Evolutionary conservation across 1,139 yeast species (phyloP).

Genomic region (Kodamaea sp.): DNA sequence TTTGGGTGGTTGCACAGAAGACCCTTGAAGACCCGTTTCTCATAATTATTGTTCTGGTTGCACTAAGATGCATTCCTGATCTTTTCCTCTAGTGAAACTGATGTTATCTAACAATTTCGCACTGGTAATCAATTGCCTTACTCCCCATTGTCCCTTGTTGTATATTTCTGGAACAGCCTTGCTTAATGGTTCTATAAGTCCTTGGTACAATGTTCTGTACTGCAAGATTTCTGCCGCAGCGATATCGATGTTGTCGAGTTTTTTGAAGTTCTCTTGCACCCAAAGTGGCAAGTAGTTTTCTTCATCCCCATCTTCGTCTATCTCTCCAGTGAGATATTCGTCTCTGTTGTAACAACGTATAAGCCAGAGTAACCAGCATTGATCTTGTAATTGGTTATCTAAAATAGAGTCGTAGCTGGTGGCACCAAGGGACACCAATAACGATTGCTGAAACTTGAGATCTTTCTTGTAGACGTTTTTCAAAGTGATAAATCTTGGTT

Average conservation of each 20-base stretch:
- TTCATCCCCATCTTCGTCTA: conserved; percentile 23
- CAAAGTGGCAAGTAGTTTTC: conserved; percentile 52
- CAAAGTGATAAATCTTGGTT: conserved; percentile 47
- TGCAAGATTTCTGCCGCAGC: conserved; percentile 54
- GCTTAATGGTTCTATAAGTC: conserved; percentile 54
- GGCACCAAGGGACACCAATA: conserved; percentile 59
- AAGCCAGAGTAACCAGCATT: conserved; percentile 62
- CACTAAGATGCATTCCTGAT: conserved; percentile 61
- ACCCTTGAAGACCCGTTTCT: too few species aligned
- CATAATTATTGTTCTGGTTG: conserved; percentile 18
- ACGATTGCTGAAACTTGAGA: conserved; percentile 52
- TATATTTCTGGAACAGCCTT: conserved; percentile 63
- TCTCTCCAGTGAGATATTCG: conserved; percentile 26
- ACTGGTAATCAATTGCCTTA: conserved; percentile 58
- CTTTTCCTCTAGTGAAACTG: conserved; percentile 59
- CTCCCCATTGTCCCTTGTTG: conserved; percentile 62
- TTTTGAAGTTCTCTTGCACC: conserved; percentile 46
- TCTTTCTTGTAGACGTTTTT: conserved; percentile 61
- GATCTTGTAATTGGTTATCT: conserved; percentile 52
- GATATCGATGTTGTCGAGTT: conserved; percentile 41
- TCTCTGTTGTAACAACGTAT: conserved; percentile 57
- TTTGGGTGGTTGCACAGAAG: too few species aligned
- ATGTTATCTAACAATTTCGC: conserved; percentile 60
- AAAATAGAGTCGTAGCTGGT: conserved; percentile 53
- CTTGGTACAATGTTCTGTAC: conserved; percentile 53